These are phyloP conservation scores for Salix caprea DNA, from an alignment of 345 rosid genomes.

Conservation along the genomic window DNA sequence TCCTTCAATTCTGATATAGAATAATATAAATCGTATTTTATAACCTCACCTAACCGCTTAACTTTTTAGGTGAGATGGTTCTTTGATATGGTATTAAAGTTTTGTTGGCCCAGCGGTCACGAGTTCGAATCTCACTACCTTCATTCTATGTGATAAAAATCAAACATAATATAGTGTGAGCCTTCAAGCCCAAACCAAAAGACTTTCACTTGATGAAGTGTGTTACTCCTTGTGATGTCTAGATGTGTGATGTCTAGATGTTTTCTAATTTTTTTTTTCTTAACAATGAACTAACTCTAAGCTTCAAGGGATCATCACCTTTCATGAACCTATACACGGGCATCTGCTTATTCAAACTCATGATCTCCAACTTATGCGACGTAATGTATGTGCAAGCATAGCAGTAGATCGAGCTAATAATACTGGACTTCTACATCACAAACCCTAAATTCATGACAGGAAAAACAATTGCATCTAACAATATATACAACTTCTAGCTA, in stretches of 20 bases:
- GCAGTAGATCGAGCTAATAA: background rate
- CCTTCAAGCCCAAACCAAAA: fast-evolving
- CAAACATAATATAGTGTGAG: too few relatives aligned
- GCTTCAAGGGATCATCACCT: too few relatives aligned
- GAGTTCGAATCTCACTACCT: too few relatives aligned
- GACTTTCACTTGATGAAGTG: too few relatives aligned
- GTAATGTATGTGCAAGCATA: background rate
- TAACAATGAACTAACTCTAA: background rate
- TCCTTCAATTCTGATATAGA: background rate
- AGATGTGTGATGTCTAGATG: too few relatives aligned
- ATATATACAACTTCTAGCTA: background rate
- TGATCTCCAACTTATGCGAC: background rate
- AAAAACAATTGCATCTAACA: background rate
- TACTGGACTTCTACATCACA: background rate
- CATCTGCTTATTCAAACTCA: background rate
- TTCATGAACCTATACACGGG: background rate
- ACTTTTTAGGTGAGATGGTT: too few relatives aligned
- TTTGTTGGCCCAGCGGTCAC: too few relatives aligned
- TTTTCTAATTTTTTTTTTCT: background rate
- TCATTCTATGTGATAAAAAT: too few relatives aligned
- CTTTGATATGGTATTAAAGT: too few relatives aligned
- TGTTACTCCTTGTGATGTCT: background rate
- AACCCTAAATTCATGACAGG: constrained; percentile 4
- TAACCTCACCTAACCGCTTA: fast-evolving
- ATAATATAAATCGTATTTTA: too few relatives aligned